Conservation (phyloP, 2,329 filamentous ascomycete species). For the Cladobotryum protrusum region DNA sequence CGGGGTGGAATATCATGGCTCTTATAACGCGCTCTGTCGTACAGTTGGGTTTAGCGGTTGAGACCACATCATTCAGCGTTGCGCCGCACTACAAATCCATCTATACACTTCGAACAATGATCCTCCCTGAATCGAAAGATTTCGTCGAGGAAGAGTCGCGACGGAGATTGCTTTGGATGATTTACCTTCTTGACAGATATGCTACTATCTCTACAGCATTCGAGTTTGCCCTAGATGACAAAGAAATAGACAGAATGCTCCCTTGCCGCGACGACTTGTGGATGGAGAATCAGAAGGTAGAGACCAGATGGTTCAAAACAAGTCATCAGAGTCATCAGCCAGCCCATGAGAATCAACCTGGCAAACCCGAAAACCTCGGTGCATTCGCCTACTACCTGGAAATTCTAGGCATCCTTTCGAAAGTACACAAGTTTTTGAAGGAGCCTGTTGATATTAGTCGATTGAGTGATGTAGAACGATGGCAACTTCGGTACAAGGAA, state of each 20-base stretch:
- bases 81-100: conserved; percentile 78
- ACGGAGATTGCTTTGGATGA: conserved; percentile 86
- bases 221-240: conserved; percentile 82
- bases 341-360: conserved; percentile 54
- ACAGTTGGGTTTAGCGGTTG: conserved; percentile 77
- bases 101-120: conserved; percentile 79
- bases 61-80: conserved; percentile 71
- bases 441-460: conserved; percentile 84
- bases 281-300: conserved; percentile 74
- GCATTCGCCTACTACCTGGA: conserved; percentile 89
- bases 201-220: conserved; percentile 88
- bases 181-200: conserved; percentile 84
- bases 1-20: conserved; percentile 87
- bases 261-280: conserved; percentile 86
- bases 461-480: conserved; percentile 76
- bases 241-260: conserved; percentile 79
- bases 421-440: conserved; percentile 84
- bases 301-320: conserved; percentile 73
- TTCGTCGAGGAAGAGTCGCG: conserved; percentile 88
- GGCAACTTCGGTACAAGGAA: conserved; percentile 82
- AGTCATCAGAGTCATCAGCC: conserved; percentile 36
- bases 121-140: conserved; percentile 73
- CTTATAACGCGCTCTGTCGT: conserved; percentile 84
- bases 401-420: conserved; percentile 77
- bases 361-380: conserved; percentile 73